phyloP scores from a whole-genome alignment of 768 basidiomycete species.

The Mycena rebaudengoi region DNA sequence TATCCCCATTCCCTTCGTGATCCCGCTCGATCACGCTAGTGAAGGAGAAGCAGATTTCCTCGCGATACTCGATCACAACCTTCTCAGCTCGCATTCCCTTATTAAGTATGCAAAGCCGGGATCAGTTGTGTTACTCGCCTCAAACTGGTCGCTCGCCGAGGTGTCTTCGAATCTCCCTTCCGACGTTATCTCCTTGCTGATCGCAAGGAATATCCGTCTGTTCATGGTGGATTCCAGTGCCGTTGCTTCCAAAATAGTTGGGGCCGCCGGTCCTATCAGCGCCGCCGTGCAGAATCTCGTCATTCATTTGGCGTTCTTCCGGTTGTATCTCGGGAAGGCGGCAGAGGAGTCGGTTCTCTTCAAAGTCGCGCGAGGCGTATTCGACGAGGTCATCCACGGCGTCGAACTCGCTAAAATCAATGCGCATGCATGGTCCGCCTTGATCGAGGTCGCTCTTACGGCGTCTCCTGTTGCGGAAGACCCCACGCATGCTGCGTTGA shows the following conservation, averaged over 20 bases:
- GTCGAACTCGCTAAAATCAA: constrained; percentile 62
- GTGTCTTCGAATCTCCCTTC: constrained; percentile 71
- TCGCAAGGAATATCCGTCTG: constrained; percentile 61
- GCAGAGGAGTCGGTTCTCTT: constrained; percentile 62
- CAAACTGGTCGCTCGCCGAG: constrained; percentile 81
- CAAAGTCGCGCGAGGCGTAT: constrained; percentile 56
- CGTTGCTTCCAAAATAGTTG: constrained; percentile 54
- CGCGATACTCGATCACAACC: constrained; percentile 75
- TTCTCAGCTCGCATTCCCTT: constrained; percentile 83
- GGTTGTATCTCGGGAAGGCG: constrained; percentile 79
- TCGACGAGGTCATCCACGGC: constrained; percentile 56
- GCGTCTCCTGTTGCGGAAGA: constrained; percentile 34
- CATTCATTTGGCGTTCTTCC: constrained; percentile 82
- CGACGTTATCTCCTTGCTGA: constrained; percentile 54
- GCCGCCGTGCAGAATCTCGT: constrained; percentile 64
- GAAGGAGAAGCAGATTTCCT: constrained; percentile 71
- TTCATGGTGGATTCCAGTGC: constrained; percentile 68
- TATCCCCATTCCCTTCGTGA: constrained; percentile 60
- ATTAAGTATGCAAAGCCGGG: constrained; percentile 70
- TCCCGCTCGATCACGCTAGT: constrained; percentile 63
- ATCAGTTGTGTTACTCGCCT: constrained; percentile 77
- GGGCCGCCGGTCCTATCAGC: constrained; percentile 41
- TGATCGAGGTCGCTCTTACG: constrained; percentile 63
- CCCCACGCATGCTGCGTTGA: constrained; percentile 48
- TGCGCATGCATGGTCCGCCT: constrained; percentile 69